These are phyloP conservation scores for Zasmidium angulare DNA, from an alignment of 2,329 filamentous ascomycete genomes.

Conservation along the genomic window DNA sequence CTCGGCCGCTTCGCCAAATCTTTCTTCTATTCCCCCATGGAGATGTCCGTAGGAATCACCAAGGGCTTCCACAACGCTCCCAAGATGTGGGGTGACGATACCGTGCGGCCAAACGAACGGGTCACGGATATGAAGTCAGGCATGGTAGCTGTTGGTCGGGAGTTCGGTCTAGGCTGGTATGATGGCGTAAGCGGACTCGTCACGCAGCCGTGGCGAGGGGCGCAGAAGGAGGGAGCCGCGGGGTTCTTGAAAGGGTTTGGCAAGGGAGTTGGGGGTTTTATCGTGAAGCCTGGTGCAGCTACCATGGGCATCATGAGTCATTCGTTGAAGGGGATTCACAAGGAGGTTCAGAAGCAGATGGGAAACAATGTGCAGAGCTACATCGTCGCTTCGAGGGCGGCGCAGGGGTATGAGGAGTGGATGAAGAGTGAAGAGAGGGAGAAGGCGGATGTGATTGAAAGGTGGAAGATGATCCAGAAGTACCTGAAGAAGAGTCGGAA, in stretches of 20 bases:
- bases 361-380: constrained; percentile 70
- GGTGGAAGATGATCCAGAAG: constrained; percentile 59
- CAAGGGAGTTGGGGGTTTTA: constrained; percentile 70
- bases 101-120: constrained; percentile 62
- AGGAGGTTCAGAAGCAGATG: constrained; percentile 65
- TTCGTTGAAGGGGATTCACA: constrained; percentile 70
- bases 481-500: constrained; percentile 50
- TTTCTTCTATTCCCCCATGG: constrained; percentile 54
- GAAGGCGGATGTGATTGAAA: constrained; percentile 59
- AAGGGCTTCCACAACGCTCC: constrained; percentile 72
- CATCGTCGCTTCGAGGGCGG: constrained; percentile 69
- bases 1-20: constrained; percentile 23
- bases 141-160: constrained; percentile 41
- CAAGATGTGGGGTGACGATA: constrained; percentile 68
- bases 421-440: constrained; percentile 55
- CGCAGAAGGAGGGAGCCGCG: constrained; percentile 56
- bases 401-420: constrained; percentile 68
- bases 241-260: constrained; percentile 73
- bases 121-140: constrained; percentile 67
- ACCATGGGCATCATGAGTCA: constrained; percentile 62
- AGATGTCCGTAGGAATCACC: constrained; percentile 61
- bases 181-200: constrained; percentile 72
- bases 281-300: constrained; percentile 69
- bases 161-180: constrained; percentile 69
- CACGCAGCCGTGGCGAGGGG: constrained; percentile 65